These are phyloP conservation scores for Lachnellula subtilissima DNA, from an alignment of 2,329 filamentous ascomycete genomes.

Conservation along the genomic window DNA sequence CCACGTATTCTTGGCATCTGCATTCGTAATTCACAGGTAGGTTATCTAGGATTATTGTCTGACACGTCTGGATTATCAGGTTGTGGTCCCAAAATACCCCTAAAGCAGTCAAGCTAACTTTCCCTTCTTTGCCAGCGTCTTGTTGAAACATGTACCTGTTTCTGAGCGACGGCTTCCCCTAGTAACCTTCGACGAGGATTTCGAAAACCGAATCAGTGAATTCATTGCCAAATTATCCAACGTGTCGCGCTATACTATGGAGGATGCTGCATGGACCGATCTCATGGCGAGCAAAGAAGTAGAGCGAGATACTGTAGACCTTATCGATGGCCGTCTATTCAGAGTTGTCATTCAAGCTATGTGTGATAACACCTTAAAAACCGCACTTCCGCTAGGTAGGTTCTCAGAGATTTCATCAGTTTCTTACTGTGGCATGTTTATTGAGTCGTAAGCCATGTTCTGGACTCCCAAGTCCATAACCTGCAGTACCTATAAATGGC, in stretches of 20 bases:
- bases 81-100: too few relatives aligned
- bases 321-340: constrained; percentile 49
- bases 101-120: too few relatives aligned
- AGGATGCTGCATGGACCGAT: constrained; percentile 22
- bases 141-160: constrained; percentile 38
- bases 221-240: constrained; percentile 37
- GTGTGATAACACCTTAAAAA: constrained; percentile 17
- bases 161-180: constrained; percentile 35
- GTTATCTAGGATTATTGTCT: too few relatives aligned
- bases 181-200: constrained; percentile 30
- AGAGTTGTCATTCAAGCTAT: constrained; percentile 28
- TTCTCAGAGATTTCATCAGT: too few relatives aligned
- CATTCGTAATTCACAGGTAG: constrained; percentile 38
- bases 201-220: constrained; percentile 31
- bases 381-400: constrained; percentile 9
- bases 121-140: constrained; percentile 16
- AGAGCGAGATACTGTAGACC: constrained; percentile 46
- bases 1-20: constrained; percentile 31
- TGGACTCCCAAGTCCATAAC: too few relatives aligned
- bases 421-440: too few relatives aligned
- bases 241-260: constrained; percentile 34
- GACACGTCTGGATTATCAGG: too few relatives aligned
- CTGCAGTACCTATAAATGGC: too few relatives aligned
- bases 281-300: constrained; percentile 21
- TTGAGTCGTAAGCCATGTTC: too few relatives aligned